phyloP scores from a whole-genome alignment of 352 stramenopile genomes.

The Phytophthora ohioensis region DNA sequence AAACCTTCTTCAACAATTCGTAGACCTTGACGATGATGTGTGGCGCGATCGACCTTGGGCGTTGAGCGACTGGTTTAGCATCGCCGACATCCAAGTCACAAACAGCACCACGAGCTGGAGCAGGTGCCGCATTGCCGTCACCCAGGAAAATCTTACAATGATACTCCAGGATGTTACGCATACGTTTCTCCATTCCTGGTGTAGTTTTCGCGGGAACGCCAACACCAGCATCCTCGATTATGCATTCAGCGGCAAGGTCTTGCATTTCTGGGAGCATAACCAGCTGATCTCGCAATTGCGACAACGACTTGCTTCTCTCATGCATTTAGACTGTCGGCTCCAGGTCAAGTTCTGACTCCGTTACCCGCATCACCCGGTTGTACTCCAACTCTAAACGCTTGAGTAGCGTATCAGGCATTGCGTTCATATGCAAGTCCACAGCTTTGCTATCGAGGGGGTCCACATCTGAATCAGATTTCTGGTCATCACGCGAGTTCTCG shows the following conservation, averaged over 20 bases:
- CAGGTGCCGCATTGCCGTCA: conserved; percentile 10
- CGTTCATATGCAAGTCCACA: too few relatives aligned
- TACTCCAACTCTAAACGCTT: too few relatives aligned
- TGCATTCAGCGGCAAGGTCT: background rate
- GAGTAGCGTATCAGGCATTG: too few relatives aligned
- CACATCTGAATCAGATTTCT: too few relatives aligned
- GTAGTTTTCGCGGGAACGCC: background rate
- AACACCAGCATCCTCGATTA: background rate
- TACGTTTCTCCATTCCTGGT: background rate
- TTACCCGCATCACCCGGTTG: background rate
- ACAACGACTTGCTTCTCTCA: conserved; percentile 8
- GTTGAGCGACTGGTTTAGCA: background rate
- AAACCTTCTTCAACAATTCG: conserved; percentile 11
- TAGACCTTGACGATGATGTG: conserved; percentile 12
- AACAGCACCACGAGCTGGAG: conserved; percentile 1
- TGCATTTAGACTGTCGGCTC: conserved; percentile 4
- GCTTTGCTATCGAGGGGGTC: too few relatives aligned
- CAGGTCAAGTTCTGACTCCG: background rate
- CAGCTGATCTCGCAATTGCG: background rate
- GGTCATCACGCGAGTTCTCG: too few relatives aligned
- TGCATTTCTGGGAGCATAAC: conserved; percentile 1
- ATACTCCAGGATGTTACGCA: background rate
- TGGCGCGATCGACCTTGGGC: background rate
- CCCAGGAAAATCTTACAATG: conserved; percentile 6
- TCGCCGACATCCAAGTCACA: conserved; percentile 15